These are phyloP conservation scores for Colletotrichum somersetense DNA, from an alignment of 2,329 filamentous ascomycete genomes.

Conservation along the genomic window DNA sequence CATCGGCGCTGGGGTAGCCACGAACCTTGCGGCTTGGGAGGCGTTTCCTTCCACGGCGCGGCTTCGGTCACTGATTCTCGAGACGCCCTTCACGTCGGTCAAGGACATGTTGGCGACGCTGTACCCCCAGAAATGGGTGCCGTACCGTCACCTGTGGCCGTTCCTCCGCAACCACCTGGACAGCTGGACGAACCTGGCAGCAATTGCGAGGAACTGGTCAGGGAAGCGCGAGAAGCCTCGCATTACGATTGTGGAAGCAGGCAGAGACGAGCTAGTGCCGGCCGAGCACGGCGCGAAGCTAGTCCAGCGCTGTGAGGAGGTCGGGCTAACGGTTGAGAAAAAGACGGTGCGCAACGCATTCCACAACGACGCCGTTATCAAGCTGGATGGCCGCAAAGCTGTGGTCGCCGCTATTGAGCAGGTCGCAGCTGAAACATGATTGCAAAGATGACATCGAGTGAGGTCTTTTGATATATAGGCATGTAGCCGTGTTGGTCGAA, in stretches of 20 bases:
- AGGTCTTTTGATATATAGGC: background rate
- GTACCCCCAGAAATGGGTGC: constrained; percentile 84
- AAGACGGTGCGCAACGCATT: constrained; percentile 62
- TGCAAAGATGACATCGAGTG: constrained; percentile 29
- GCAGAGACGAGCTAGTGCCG: constrained; percentile 71
- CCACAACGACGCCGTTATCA: constrained; percentile 68
- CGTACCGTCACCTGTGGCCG: constrained; percentile 80
- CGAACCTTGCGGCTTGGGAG: constrained; percentile 62
- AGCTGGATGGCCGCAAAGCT: constrained; percentile 57
- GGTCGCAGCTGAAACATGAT: constrained; percentile 35
- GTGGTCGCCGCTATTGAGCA: constrained; percentile 59
- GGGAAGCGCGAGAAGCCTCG: constrained; percentile 38
- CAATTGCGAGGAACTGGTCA: constrained; percentile 51
- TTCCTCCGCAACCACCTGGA: constrained; percentile 77
- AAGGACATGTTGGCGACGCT: constrained; percentile 77
- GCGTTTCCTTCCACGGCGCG: constrained; percentile 54
- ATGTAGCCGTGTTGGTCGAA: background rate
- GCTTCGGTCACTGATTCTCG: constrained; percentile 71
- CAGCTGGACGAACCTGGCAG: constrained; percentile 63
- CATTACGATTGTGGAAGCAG: constrained; percentile 63
- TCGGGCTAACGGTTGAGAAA: constrained; percentile 61
- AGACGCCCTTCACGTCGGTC: constrained; percentile 81
- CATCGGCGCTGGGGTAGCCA: constrained; percentile 79
- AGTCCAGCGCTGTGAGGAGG: constrained; percentile 59
- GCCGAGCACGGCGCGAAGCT: constrained; percentile 61